Evolutionary conservation across 176 grass and related monocot species (phyloP), one percentile per base, ranked within the genome.

Genomic region (Hyparrhenia diplandra): DNA sequence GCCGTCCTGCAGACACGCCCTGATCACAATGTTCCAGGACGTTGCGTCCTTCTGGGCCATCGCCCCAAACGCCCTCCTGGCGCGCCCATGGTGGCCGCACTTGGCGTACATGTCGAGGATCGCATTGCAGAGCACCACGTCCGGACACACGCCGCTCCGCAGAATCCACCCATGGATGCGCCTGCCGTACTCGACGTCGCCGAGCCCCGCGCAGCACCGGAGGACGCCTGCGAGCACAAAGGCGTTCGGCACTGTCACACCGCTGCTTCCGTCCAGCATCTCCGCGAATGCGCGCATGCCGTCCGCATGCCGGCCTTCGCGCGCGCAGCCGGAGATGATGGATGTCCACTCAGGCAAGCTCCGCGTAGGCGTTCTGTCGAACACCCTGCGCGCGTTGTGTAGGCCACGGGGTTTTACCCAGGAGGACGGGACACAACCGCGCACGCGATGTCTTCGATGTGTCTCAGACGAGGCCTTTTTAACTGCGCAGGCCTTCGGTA

Each of bases 41-140:
- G 86, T 69, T 0, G 70, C 18, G 31, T 94, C 73, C 43, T 60
- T 82, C 61, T 89, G 61, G 0, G 13, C 60, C 83, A 91, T 91
- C 3, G 24, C 69, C 43, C 47, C 52, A 17, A 91, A 91, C 41
- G 31, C 65, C 74, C 54, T 66, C 72, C 64, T 78, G 11, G 74
- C 39, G 5, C 20, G 37, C 9, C 27, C 23, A 10, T 66, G 73
- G 46, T 49, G 5, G 0, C 86, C 86, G 18, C 67, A 89, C 82
- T 94, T 94, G 52, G 77, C 83, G 5, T 94, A 94, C 69, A 91
- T 84, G 32, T 84, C 86, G 7, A 94, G 71, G 45, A 94, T 24
- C 1, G 88, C 82, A 39, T 91, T 94, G 17, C 84, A 67, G 2
- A 91, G 73, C 8, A 88, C 92, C 59, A 84, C 54, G 43, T 94